Base-by-base conservation (phyloP, 2,329 filamentous ascomycete species). In the Chrysoporthe deuterocubensis region DNA sequence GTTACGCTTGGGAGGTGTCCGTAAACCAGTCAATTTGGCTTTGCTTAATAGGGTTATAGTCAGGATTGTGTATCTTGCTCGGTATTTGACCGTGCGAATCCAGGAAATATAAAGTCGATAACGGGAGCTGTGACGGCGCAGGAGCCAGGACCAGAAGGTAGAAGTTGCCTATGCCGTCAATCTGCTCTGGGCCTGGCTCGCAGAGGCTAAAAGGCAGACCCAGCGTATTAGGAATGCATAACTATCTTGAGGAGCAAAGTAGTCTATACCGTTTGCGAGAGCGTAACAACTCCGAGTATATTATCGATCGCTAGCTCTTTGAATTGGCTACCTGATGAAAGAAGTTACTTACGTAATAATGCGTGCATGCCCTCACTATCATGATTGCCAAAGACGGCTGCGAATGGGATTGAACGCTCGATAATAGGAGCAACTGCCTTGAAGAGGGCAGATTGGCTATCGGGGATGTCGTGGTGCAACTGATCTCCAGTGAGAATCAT, bases 321-420 rank as follows among this genome's bases (percentile, higher is more conserved):
- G n/a, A n/a, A n/a, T n/a, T n/a, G n/a, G n/a, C n/a, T n/a, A n/a
- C n/a, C n/a, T n/a, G n/a, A n/a, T n/a, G n/a, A n/a, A n/a, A n/a
- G 58, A 70, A 74, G 60, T 67, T 69, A 77, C 78, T 79, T 65
- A 80, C 78, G 77, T 70, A 75, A 76, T 73, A 80, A 75, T 74
- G 77, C 77, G 66, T 79, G 67, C 34, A 37, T 70, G 60, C 89
- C 89, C 81, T 92, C 89, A 71, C 90, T 87, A 73, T 92, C 90
- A 76, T 92, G 90, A 73, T 92, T 92, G 69, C 90, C 90, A 75
- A 92, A 91, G 57, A 92, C 91, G 67, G 87, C 85, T 46, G 89
- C 89, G 73, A 89, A 92, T 0, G 90, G 90, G 59, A 92, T 90
- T 69, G 85, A 85, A 72, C 88, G 88, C 74, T 87, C 83, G 59